Conservation (phyloP, 1,284 basidiomycete genomes). For the Ustilago hordei region DNA sequence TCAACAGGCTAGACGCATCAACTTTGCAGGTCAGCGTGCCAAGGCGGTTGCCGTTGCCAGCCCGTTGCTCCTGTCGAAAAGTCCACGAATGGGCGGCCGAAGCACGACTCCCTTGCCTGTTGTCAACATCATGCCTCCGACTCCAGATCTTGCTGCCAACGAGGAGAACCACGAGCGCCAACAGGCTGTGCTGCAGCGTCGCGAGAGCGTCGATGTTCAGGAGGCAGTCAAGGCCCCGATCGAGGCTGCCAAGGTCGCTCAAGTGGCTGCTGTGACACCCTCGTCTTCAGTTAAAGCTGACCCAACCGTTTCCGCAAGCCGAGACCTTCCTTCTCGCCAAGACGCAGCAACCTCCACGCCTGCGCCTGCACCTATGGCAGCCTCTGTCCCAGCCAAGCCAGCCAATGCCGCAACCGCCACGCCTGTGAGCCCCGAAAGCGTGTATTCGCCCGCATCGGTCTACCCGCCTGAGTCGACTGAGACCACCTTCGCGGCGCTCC, state of each 20-base stretch:
- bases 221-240: slow-evolving; percentile 6
- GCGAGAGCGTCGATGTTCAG: slow-evolving; percentile 14
- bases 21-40: slow-evolving; percentile 45
- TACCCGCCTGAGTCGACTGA: slow-evolving; percentile 35
- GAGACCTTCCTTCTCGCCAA: slow-evolving; percentile 13
- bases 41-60: slow-evolving; percentile 51
- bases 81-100: slow-evolving; percentile 32
- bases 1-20: slow-evolving; percentile 52
- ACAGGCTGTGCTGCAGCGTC: slow-evolving; percentile 16
- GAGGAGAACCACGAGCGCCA: slow-evolving; percentile 28
- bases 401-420: slow-evolving; percentile 4
- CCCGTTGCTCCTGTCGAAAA: slow-evolving; percentile 44
- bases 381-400: not conserved
- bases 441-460: slow-evolving; percentile 44
- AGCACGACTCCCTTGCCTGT: slow-evolving; percentile 43
- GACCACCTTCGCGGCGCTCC: slow-evolving; percentile 26
- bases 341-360: slow-evolving; percentile 26
- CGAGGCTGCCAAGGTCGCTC: slow-evolving; percentile 8
- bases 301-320: not conserved
- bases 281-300: slow-evolving; percentile 4
- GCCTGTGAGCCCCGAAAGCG: slow-evolving; percentile 43
- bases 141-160: slow-evolving; percentile 50
- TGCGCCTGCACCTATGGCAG: slow-evolving; percentile 12
- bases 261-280: slow-evolving; percentile 1
- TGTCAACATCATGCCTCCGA: slow-evolving; percentile 65